phyloP scores from a whole-genome alignment of 1,139 yeast species.

The Suhomyces ambrosiae region DNA sequence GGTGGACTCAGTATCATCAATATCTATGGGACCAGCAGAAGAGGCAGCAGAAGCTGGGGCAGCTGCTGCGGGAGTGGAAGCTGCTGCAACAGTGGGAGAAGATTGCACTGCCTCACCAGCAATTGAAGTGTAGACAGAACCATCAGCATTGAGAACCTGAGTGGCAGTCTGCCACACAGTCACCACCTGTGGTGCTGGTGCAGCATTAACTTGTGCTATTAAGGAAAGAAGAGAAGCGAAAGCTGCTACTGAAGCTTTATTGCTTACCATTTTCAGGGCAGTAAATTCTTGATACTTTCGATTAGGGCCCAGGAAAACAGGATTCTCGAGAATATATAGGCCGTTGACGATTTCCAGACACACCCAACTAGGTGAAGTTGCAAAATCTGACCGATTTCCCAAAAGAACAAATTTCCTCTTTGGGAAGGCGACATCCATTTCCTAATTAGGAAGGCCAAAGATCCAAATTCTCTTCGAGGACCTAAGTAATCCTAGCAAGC shows the following conservation, averaged over 20 bases:
- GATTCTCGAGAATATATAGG: slow-evolving; percentile 9
- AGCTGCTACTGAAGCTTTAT: slow-evolving; percentile 5
- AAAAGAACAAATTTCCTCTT: slow-evolving; percentile 15
- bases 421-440: slow-evolving; percentile 18
- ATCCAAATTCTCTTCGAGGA: neutral
- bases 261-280: slow-evolving; percentile 1
- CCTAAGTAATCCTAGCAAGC: too few relatives aligned
- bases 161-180: slow-evolving; percentile 12
- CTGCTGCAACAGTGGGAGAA: slow-evolving; percentile 13
- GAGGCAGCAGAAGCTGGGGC: slow-evolving; percentile 12
- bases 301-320: too few relatives aligned
- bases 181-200: slow-evolving; percentile 24
- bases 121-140: slow-evolving; percentile 2
- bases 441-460: slow-evolving; percentile 6
- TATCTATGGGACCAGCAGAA: slow-evolving; percentile 8
- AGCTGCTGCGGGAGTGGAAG: slow-evolving; percentile 12
- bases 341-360: neutral
- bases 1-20: slow-evolving; percentile 6
- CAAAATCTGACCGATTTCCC: slow-evolving; percentile 2
- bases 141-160: slow-evolving; percentile 7
- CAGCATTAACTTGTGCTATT: slow-evolving; percentile 14
- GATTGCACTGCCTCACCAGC: neutral
- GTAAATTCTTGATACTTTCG: too few relatives aligned
- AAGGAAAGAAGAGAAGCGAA: slow-evolving; percentile 7
- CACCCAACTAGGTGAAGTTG: slow-evolving; percentile 4